Evolutionary conservation across 352 stramenopile genomes (phyloP), one percentile per base, ranked within the genome.

Genomic region (Phytophthora niederhauseri): DNA sequence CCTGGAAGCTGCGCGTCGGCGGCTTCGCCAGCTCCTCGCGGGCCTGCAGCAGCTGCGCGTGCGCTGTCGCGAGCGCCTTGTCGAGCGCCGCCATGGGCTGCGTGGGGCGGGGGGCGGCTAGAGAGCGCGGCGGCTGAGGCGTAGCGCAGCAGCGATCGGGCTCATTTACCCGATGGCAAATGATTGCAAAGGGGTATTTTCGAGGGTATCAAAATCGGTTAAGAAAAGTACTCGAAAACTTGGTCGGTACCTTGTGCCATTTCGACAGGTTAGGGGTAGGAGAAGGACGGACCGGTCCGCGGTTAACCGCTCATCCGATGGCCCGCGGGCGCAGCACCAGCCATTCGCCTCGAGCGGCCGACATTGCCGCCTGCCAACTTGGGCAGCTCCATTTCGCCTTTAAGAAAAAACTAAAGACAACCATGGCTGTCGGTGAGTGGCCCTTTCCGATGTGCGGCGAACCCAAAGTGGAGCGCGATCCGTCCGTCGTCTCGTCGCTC

Each of bases 321-420:
- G 77, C 73, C 68, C 61, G 68, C 58, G 50, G 57, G 30, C 73
- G 68, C 72, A 77, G 68, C 73, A 80, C 83, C 83, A 91, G 83
- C 83, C 83, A 91, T 90, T 90, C 61, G 54, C 41, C 31, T 56
- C 51, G 56, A 71, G 68, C 41, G 54, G 34, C 34, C 53, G 57
- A 59, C 67, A 60, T 62, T 66, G 65, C 45, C 24, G 51, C 17
- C 61, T 61, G 55, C 63, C 49, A 59, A 64, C 50, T 11, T 38
- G 60, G 43, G 38, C 30, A 77, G 57, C 57, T 80, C 86, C 85
- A 94, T 92, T 95, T 93, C 87, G 85, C 85, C 87, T 93, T 95
- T 93, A 91, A 76, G 78, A 91, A 91, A 91, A 91, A 91, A 90
- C 81, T 83, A 80, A 90, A 88, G 86, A 92, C 73, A 75, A 77